These are phyloP conservation scores for Boletus pseudopeckii DNA, from an alignment of 768 basidiomycete species.

Conservation along the genomic window DNA sequence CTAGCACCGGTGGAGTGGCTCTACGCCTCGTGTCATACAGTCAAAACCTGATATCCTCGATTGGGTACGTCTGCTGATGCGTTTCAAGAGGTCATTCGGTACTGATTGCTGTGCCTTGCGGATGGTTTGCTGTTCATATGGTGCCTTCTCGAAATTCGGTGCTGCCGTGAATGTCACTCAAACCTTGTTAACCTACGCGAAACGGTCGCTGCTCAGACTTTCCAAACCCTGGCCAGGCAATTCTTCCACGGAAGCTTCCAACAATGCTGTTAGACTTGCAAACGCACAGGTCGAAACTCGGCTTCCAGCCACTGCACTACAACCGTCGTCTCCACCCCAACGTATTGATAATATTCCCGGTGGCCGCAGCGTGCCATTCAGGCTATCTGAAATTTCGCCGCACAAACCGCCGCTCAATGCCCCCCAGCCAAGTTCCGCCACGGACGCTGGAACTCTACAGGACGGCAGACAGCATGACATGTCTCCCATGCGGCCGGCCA, in stretches of 20 bases:
- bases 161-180: constrained; percentile 24
- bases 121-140: constrained; percentile 11
- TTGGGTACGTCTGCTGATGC: constrained; percentile 40
- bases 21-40: constrained; percentile 49
- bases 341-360: background rate
- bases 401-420: constrained; percentile 20
- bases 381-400: constrained; percentile 53
- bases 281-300: constrained; percentile 2
- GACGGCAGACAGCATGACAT: constrained; percentile 19
- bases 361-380: constrained; percentile 29
- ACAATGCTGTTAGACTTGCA: constrained; percentile 11
- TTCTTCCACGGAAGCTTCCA: constrained; percentile 10
- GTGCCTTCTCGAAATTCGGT: constrained; percentile 18
- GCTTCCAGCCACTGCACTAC: background rate
- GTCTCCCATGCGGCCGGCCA: constrained; percentile 42
- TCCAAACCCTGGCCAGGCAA: constrained; percentile 22
- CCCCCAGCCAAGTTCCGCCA: constrained; percentile 5
- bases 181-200: constrained; percentile 21
- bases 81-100: constrained; percentile 17
- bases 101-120: constrained; percentile 29
- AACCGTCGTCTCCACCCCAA: background rate
- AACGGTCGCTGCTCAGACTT: constrained; percentile 25
- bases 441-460: constrained; percentile 15
- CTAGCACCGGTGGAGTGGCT: constrained; percentile 37
- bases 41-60: constrained; percentile 42